Conservation (phyloP, 768 basidiomycete species). For the Suillus subluteus region DNA sequence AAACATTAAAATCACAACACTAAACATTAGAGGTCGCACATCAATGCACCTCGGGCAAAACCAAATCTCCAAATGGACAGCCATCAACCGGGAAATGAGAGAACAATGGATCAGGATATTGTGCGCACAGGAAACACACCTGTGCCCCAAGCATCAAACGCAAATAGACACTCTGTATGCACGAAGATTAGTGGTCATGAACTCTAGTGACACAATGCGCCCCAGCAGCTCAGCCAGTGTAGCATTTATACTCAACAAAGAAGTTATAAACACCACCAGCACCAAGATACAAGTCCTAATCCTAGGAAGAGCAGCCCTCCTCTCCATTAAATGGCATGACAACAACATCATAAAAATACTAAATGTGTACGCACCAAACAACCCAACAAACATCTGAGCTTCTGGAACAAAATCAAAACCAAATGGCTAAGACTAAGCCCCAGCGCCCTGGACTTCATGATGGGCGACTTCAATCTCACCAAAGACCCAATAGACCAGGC, state of each 20-base stretch:
- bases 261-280: background rate
- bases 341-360: too few species aligned
- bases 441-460: too few species aligned
- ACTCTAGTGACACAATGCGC: background rate
- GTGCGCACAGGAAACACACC: background rate
- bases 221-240: background rate
- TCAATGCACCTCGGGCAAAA: accelerated
- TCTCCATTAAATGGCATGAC: too few species aligned
- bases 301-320: too few species aligned
- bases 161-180: background rate
- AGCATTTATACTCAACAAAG: background rate
- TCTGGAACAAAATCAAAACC: too few species aligned
- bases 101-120: background rate
- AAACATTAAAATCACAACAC: background rate
- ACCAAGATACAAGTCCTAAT: too few species aligned
- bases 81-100: background rate
- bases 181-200: background rate
- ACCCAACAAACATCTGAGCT: too few species aligned
- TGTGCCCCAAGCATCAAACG: background rate
- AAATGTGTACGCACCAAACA: too few species aligned
- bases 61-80: background rate
- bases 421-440: accelerated
- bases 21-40: background rate
- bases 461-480: too few species aligned
- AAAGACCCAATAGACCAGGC: too few species aligned